Conservation (phyloP, 1,284 basidiomycete species). For the Sporisorium sorghi region DNA sequence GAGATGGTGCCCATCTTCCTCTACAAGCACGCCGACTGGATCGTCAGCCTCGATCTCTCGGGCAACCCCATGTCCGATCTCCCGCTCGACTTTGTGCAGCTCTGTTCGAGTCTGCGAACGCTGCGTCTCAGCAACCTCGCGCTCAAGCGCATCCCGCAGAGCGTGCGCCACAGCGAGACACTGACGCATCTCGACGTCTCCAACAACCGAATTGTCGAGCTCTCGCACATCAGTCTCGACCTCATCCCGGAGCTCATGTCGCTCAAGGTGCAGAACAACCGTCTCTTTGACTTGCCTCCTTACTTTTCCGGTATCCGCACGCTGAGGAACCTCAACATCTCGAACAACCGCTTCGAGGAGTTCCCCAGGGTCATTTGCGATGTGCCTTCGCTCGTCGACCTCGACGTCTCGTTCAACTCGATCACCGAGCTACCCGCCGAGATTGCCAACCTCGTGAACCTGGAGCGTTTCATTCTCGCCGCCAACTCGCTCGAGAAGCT, state of each 20-base stretch:
- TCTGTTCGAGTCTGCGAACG: conserved; percentile 84
- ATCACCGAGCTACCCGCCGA: conserved; percentile 84
- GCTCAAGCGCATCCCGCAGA: conserved; percentile 90
- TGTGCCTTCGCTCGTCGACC: conserved; percentile 80
- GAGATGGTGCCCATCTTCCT: conserved; percentile 90
- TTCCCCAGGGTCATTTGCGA: conserved; percentile 83
- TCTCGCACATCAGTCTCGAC: conserved; percentile 86
- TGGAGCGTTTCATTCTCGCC: conserved; percentile 63
- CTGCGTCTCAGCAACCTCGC: conserved; percentile 92
- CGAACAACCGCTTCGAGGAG: conserved; percentile 92
- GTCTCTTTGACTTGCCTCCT: conserved; percentile 85
- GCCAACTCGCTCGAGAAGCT: conserved; percentile 63
- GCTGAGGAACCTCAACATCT: conserved; percentile 88
- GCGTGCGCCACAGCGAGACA: conserved; percentile 80
- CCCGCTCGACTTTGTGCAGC: conserved; percentile 94
- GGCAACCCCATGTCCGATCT: conserved; percentile 96
- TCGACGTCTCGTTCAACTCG: conserved; percentile 96
- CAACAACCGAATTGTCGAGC: conserved; percentile 89
- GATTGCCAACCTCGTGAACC: conserved; percentile 76
- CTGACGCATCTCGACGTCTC: conserved; percentile 89
- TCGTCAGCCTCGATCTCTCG: conserved; percentile 88
- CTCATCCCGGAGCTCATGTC: conserved; percentile 79
- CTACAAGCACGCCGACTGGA: conserved; percentile 86
- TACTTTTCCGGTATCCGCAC: conserved; percentile 82
- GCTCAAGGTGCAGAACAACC: conserved; percentile 90